These are phyloP conservation scores for Camelina laxa DNA, from an alignment of 345 rosid species.

Conservation along the genomic window DNA sequence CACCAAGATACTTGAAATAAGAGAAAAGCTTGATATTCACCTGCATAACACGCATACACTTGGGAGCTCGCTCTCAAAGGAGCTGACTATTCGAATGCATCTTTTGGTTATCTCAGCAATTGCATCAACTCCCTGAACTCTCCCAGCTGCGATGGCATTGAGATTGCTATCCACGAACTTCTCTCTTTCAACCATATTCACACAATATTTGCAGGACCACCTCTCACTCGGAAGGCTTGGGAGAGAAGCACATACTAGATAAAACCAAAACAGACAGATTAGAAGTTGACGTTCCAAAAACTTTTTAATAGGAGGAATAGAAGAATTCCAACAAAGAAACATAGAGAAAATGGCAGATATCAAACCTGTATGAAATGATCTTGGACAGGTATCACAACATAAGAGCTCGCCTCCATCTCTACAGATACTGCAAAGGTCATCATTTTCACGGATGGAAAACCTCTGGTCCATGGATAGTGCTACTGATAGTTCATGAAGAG, in stretches of 20 bases:
- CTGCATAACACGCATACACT: conserved; percentile 94
- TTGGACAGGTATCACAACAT: conserved; percentile 96
- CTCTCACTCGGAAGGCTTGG: conserved; percentile 61
- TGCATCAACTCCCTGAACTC: conserved; percentile 89
- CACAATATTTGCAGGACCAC: conserved; percentile 88
- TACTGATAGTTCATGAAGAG: conserved; percentile 91
- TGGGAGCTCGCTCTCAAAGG: conserved; percentile 59
- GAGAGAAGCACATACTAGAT: conserved; percentile 48
- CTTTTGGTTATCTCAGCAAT: conserved; percentile 80
- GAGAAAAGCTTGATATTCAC: conserved; percentile 44
- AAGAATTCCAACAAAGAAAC: conserved; percentile 19
- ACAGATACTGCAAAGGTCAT: conserved; percentile 86
- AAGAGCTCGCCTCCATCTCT: conserved; percentile 83
- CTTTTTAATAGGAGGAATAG: background rate
- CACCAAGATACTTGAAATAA: background rate
- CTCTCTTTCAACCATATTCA: conserved; percentile 63
- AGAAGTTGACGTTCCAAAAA: conserved; percentile 19
- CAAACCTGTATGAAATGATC: conserved; percentile 89
- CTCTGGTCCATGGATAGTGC: conserved; percentile 59
- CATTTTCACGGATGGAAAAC: conserved; percentile 68
- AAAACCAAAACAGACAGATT: conserved; percentile 6
- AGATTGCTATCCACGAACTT: conserved; percentile 70
- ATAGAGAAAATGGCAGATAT: background rate
- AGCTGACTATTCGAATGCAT: conserved; percentile 84
- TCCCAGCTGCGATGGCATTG: conserved; percentile 91